Percentiles rank a stretch among this genome's conserved stretches.
Conservation (phyloP, 1,284 basidiomycete genomes). For the Quambalaria eucalypti region DNA sequence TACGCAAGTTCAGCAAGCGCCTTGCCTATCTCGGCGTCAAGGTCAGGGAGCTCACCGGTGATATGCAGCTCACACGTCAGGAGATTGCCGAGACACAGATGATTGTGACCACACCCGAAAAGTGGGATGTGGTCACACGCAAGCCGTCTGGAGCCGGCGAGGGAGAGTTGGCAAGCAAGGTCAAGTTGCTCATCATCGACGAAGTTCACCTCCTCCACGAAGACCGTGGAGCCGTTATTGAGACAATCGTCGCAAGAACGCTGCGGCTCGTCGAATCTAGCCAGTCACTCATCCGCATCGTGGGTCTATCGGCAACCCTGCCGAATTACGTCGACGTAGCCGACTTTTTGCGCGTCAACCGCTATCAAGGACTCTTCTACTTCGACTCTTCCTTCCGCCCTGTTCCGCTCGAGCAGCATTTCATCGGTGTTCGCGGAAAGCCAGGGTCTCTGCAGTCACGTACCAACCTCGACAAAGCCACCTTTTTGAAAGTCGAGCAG, state of each 20-base stretch:
- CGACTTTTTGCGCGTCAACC: slow-evolving; percentile 85
- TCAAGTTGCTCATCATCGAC: slow-evolving; percentile 93
- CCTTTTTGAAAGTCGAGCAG: slow-evolving; percentile 65
- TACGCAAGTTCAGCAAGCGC: slow-evolving; percentile 80
- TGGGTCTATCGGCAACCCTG: slow-evolving; percentile 93
- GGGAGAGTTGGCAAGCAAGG: slow-evolving; percentile 74
- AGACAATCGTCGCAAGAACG: slow-evolving; percentile 94
- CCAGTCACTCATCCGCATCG: slow-evolving; percentile 94
- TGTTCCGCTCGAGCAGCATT: slow-evolving; percentile 94
- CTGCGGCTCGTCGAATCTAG: slow-evolving; percentile 87
- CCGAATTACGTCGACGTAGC: slow-evolving; percentile 97
- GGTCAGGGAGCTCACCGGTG: slow-evolving; percentile 92
- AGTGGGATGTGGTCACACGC: slow-evolving; percentile 98
- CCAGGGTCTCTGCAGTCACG: slow-evolving; percentile 64
- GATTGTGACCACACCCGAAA: slow-evolving; percentile 97
- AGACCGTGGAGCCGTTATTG: slow-evolving; percentile 94
- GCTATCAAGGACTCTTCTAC: slow-evolving; percentile 86
- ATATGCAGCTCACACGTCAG: slow-evolving; percentile 92
- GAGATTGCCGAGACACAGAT: slow-evolving; percentile 95
- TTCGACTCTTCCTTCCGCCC: slow-evolving; percentile 97
- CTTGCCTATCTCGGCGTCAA: slow-evolving; percentile 79
- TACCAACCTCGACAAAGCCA: slow-evolving; percentile 78
- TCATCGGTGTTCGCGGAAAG: slow-evolving; percentile 91
- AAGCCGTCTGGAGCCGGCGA: slow-evolving; percentile 96
- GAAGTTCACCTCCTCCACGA: slow-evolving; percentile 97